Evolutionary conservation across 2,329 filamentous ascomycete genomes (phyloP).

Genomic region (Corynespora cassiicola): DNA sequence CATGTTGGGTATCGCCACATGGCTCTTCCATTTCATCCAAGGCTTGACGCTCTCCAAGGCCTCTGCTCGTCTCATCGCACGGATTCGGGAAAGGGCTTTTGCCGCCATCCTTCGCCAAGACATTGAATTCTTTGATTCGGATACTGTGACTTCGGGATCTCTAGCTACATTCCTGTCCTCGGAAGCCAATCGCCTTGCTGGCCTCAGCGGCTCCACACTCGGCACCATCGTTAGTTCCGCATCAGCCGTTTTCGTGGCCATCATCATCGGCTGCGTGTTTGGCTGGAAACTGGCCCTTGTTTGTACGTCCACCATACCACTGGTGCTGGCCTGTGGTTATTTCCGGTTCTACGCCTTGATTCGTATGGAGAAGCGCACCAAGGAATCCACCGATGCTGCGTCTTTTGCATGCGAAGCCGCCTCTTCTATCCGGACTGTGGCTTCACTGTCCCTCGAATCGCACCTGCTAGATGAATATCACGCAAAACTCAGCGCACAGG

Average conservation of each 20-base stretch:
- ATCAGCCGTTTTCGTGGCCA: slow-evolving; percentile 79
- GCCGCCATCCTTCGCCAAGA: slow-evolving; percentile 83
- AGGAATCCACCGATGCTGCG: slow-evolving; percentile 81
- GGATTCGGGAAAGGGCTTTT: slow-evolving; percentile 83
- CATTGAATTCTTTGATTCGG: slow-evolving; percentile 87
- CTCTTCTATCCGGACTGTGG: slow-evolving; percentile 93
- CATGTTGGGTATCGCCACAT: slow-evolving; percentile 37
- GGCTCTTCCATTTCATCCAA: slow-evolving; percentile 33
- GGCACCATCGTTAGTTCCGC: slow-evolving; percentile 82
- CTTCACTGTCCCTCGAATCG: slow-evolving; percentile 83
- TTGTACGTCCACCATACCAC: slow-evolving; percentile 77
- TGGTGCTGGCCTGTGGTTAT: slow-evolving; percentile 82
- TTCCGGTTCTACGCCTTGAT: slow-evolving; percentile 88
- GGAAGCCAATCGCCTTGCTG: slow-evolving; percentile 90
- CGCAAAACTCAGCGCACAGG: slow-evolving; percentile 71
- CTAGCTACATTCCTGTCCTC: slow-evolving; percentile 70
- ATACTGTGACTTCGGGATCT: slow-evolving; percentile 88
- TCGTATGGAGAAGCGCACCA: slow-evolving; percentile 76
- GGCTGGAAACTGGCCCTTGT: slow-evolving; percentile 91
- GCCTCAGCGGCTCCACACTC: slow-evolving; percentile 85
- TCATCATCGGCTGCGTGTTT: slow-evolving; percentile 72
- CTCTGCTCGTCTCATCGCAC: slow-evolving; percentile 71
- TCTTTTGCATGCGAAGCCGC: slow-evolving; percentile 94
- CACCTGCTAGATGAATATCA: slow-evolving; percentile 81
- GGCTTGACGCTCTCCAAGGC: slow-evolving; percentile 64